A percentile compares a stretch with the other conserved stretches of the same genome.
These are phyloP conservation scores for Fusarium coicis DNA, from an alignment of 2,329 filamentous ascomycete species.

Conservation along the genomic window DNA sequence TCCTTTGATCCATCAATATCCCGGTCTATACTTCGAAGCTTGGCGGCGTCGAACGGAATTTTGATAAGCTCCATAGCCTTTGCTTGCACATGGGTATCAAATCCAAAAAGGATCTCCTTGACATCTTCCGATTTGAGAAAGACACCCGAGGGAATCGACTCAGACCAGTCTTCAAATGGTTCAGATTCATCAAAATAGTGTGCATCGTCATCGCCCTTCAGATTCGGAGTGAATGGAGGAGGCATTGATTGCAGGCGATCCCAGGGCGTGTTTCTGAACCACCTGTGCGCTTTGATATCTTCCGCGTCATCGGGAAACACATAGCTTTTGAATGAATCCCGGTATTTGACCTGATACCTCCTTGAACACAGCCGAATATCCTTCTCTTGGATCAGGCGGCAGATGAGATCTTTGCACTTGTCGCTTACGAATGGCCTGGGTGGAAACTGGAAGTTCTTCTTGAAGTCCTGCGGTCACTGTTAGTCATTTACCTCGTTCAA, in stretches of 20 bases:
- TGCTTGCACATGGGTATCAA: slow-evolving; percentile 55
- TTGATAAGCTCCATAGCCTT: slow-evolving; percentile 59
- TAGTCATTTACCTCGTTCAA: background rate
- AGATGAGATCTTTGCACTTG: slow-evolving; percentile 81
- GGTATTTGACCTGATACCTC: slow-evolving; percentile 77
- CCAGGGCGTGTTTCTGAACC: slow-evolving; percentile 86
- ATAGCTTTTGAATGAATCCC: slow-evolving; percentile 57
- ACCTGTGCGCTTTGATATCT: slow-evolving; percentile 89
- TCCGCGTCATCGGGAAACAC: slow-evolving; percentile 87
- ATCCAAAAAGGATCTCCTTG: slow-evolving; percentile 49
- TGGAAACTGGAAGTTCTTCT: slow-evolving; percentile 77
- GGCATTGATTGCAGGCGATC: slow-evolving; percentile 73
- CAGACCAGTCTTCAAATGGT: slow-evolving; percentile 72
- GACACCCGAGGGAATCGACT: slow-evolving; percentile 54
- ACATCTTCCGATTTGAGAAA: slow-evolving; percentile 47
- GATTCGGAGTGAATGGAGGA: slow-evolving; percentile 84
- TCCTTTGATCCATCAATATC: slow-evolving; percentile 56
- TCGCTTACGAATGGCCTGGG: slow-evolving; percentile 71
- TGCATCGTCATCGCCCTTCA: slow-evolving; percentile 76
- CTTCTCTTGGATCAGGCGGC: slow-evolving; percentile 76
- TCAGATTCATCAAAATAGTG: slow-evolving; percentile 92
- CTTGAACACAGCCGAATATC: slow-evolving; percentile 80
- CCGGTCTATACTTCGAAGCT: slow-evolving; percentile 60
- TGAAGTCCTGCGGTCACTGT: slow-evolving; percentile 69
- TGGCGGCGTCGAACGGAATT: slow-evolving; percentile 59